Base-by-base conservation (phyloP, 2,329 filamentous ascomycete species). In the Fusarium sp. region DNA sequence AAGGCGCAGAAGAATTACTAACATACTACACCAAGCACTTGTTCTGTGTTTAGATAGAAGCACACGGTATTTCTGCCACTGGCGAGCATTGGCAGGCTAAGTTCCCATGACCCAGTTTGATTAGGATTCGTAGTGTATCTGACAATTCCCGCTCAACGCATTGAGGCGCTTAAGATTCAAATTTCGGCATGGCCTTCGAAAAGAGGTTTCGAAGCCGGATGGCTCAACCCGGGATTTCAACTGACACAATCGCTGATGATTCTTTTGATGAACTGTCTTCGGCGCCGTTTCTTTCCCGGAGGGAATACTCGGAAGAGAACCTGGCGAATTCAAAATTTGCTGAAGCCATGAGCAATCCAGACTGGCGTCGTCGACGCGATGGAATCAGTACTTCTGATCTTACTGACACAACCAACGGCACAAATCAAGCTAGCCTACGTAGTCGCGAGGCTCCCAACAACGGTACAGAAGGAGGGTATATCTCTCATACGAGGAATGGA, bases 301-400 rank as follows among this genome's bases (percentile, higher is more conserved):
- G 57, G 48, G 68, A 77, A 4, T 39, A 68, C 24, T 65, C 65
- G 18, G 77, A 74, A 15, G 78, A 79, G 3, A 50, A 66, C 11
- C 66, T 60, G 16, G 13, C 56, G 12, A 61, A 44, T 30, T 77
- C 74, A 31, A 80, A 77, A 45, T 77, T 78, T 42, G 55, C 65
- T 13, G 77, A 81, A 65, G 81, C 81, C 30, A 78, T 82, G 77
- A 80, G 76, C 30, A 81, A 82, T 33, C 80, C 80, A 20, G 75
- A 82, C 54, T 82, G 81, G 81, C 78, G 81, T 33, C 79, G 80
- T 33, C 79, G 80, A 36, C 65, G 71, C 15, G 69, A 72, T 14
- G 61, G 69, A 6, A 58, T 50, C 24, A 58, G 51, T 22, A 55
- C 58, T n/a, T 67, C 60, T 35, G 44, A 66, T 20, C 65, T 67